These are phyloP conservation scores for Agaricus sinodeliciosus DNA, from an alignment of 768 basidiomycete genomes.

Conservation along the genomic window DNA sequence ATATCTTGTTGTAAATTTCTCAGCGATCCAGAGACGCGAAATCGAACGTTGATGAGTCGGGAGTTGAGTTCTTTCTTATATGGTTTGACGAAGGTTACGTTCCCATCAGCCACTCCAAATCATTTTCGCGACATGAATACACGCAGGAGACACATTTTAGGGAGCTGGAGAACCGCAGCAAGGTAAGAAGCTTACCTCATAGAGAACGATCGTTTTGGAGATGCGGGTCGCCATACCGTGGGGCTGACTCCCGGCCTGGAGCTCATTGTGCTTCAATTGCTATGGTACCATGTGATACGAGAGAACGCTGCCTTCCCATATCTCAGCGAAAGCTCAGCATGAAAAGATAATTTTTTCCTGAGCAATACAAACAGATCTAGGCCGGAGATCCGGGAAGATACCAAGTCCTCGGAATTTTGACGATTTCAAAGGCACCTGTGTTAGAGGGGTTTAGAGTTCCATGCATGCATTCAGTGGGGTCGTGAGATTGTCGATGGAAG, in stretches of 20 bases:
- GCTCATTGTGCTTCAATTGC: not conserved
- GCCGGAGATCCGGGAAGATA: too few relatives aligned
- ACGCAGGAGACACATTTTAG: not conserved
- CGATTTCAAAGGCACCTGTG: too few relatives aligned
- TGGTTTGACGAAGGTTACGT: not conserved
- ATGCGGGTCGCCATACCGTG: constrained; percentile 3
- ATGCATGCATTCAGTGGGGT: too few relatives aligned
- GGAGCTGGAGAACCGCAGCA: constrained; percentile 1
- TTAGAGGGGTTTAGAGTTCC: too few relatives aligned
- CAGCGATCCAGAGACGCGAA: too few relatives aligned
- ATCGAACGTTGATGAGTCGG: not conserved
- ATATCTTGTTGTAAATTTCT: too few relatives aligned
- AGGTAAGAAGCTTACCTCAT: not conserved
- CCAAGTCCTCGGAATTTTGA: too few relatives aligned
- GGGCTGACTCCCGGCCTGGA: not conserved
- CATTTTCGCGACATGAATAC: not conserved
- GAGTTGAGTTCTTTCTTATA: not conserved
- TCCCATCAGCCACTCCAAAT: not conserved
- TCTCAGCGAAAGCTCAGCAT: too few relatives aligned
- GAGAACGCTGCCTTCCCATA: not conserved
- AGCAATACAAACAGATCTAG: too few relatives aligned
- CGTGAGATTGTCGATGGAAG: too few relatives aligned
- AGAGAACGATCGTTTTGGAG: constrained; percentile 1
- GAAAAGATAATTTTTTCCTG: too few relatives aligned
- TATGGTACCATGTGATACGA: constrained; percentile 1